Conservation (phyloP, 768 basidiomycete genomes). For the Phylloporus sp. region DNA sequence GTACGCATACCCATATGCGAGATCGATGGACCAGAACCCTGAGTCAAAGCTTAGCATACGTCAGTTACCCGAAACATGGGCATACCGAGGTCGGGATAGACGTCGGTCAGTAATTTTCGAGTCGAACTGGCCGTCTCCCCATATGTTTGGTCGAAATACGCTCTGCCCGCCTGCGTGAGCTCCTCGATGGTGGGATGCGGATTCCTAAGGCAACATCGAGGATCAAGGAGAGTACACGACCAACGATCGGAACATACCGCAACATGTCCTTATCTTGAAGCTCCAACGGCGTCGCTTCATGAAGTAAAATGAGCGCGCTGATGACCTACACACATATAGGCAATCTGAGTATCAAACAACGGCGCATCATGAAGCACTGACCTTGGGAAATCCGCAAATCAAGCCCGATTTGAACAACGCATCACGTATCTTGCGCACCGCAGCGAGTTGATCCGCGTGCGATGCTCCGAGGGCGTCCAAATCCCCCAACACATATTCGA, state of each 20-base stretch:
- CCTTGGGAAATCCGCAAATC: constrained; percentile 56
- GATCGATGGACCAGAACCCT: constrained; percentile 52
- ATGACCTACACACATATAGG: constrained; percentile 38
- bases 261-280: constrained; percentile 43
- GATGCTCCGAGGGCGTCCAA: constrained; percentile 30
- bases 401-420: constrained; percentile 58
- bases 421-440: constrained; percentile 57
- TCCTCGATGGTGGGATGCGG: constrained; percentile 39
- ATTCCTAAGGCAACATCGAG: constrained; percentile 36
- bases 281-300: constrained; percentile 48
- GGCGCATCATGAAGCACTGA: too few relatives aligned
- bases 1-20: constrained; percentile 57
- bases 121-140: constrained; percentile 50
- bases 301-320: constrained; percentile 48
- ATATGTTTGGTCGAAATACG: constrained; percentile 46
- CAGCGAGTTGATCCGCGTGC: constrained; percentile 35
- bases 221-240: not conserved
- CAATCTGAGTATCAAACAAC: not conserved
- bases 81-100: constrained; percentile 64
- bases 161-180: constrained; percentile 38
- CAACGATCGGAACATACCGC: constrained; percentile 35
- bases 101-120: constrained; percentile 40
- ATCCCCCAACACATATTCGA: constrained; percentile 45
- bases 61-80: too few relatives aligned
- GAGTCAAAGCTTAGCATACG: not conserved